Conservation (phyloP, 371 early-diverging fungal genomes). For the Haplosporangium sp. region DNA sequence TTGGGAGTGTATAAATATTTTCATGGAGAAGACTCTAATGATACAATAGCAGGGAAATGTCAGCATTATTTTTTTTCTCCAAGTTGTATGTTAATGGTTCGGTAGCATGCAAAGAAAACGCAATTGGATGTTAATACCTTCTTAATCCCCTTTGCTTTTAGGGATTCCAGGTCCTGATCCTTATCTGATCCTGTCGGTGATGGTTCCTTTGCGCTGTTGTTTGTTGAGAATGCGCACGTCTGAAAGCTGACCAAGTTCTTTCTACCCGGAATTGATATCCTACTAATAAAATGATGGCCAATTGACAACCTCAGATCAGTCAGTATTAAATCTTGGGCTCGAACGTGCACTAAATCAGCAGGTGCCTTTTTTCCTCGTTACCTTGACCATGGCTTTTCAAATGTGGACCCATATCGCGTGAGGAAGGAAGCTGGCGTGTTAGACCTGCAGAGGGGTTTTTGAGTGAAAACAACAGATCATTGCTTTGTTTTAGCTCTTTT, state of each 20-base stretch:
- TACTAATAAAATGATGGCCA: conserved; percentile 1
- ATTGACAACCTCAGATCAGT: background rate
- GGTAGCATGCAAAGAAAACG: background rate
- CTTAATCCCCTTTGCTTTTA: conserved; percentile 28
- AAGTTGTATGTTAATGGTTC: background rate
- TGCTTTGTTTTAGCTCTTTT: too few species aligned
- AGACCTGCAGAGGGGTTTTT: background rate
- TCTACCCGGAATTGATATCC: conserved; percentile 17
- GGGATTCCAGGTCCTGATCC: conserved; percentile 4
- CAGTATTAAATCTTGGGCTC: background rate
- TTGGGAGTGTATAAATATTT: conserved; percentile 91
- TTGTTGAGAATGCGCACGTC: conserved; percentile 27
- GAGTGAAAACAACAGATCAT: too few species aligned
- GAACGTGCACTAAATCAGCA: too few species aligned
- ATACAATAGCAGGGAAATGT: background rate
- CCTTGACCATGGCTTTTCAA: conserved; percentile 30
- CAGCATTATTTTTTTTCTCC: background rate
- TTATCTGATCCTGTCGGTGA: conserved; percentile 5
- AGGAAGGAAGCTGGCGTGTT: conserved; percentile 6
- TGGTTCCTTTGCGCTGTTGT: conserved; percentile 8
- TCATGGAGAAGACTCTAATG: conserved; percentile 60
- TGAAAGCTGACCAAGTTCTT: conserved; percentile 22
- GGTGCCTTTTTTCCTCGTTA: background rate
- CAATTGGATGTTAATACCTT: conserved; percentile 20
- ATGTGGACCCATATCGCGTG: conserved; percentile 10